Evolutionary conservation across 305 asterid species (phyloP), one percentile per base, ranked within the genome.

Genomic region (Plantago coronopus): DNA sequence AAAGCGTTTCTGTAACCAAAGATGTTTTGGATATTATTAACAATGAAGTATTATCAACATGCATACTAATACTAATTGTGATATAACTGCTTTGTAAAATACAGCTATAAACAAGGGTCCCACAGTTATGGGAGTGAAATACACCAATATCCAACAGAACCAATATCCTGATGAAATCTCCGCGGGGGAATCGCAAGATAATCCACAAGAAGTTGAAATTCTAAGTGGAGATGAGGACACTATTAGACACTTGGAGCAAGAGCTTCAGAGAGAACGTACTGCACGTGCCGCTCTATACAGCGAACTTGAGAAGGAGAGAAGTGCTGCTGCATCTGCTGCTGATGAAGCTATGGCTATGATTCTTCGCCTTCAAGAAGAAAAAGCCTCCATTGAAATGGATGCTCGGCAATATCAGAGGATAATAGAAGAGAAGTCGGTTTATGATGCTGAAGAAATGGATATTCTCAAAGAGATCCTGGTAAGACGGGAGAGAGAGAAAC

Each of bases 341-440:
- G 97, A 93, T 49, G 99, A 93, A 85, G 97, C 97, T 44, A 84
- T 93, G 96, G 94, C 97, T 65, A 93, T 93, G 99, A 93, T 93
- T 75, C 81, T 76, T 21, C 97, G 96, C 34, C 83, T 93, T 19
- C 99, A 93, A 68, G 95, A 78, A 67, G 99, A 93, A 70, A 93
- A 93, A 78, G 95, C 96, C 15, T 71, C 79, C 61, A 72, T 89
- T 68, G 86, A 81, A 76, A 93, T 93, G 89, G 96, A 89, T 64
- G 94, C 96, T 62, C 83, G 96, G 63, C 99, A 93, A 66, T 89
- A 81, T 69, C 87, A 85, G 76, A 79, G 99, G 81, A 76, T 93
- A 38, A 53, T 85, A 10, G 96, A 93, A 73, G 99, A 85, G 57
- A 93, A 89, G 71, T 85, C 88, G 34, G 85, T 79, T 17, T 93